Percentiles rank a stretch among this genome's conserved stretches.
Conservation (phyloP, 139 green algal species). For the Parachlorella kessleri region DNA sequence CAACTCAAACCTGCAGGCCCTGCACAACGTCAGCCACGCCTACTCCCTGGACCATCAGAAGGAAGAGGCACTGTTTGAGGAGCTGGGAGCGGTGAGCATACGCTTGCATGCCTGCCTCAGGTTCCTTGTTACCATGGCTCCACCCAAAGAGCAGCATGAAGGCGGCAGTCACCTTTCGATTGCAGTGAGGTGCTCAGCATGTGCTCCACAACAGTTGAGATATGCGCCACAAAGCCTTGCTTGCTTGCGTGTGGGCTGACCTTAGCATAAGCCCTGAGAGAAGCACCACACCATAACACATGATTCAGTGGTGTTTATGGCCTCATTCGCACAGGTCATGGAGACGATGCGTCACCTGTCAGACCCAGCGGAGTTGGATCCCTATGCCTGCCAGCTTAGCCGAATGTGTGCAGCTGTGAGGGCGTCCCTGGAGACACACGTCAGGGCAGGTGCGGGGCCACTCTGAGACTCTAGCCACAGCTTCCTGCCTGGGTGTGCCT, state of each 20-base stretch:
- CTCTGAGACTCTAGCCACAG: no score
- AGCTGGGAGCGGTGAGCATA: constrained; percentile 50
- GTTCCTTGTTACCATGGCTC: neutral
- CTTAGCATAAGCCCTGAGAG: no score
- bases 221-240: no score
- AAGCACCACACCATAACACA: no score
- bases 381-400: constrained; percentile 56
- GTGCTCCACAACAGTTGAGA: no score
- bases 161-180: no score
- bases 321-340: constrained; percentile 40
- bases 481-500: neutral
- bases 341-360: constrained; percentile 22
- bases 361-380: constrained; percentile 29
- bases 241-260: no score
- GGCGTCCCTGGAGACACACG: constrained; percentile 83
- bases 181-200: no score
- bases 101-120: neutral
- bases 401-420: constrained; percentile 84
- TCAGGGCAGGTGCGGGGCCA: constrained; percentile 33
- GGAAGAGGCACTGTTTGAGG: constrained; percentile 88
- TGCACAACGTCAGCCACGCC: constrained; percentile 93
- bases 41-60: constrained; percentile 98
- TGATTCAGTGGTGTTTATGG: no score
- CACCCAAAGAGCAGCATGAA: no score
- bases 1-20: no score